Base-by-base conservation (phyloP, 495 filamentous ascomycete genomes). In the Aspergillus carlsbadensis region DNA sequence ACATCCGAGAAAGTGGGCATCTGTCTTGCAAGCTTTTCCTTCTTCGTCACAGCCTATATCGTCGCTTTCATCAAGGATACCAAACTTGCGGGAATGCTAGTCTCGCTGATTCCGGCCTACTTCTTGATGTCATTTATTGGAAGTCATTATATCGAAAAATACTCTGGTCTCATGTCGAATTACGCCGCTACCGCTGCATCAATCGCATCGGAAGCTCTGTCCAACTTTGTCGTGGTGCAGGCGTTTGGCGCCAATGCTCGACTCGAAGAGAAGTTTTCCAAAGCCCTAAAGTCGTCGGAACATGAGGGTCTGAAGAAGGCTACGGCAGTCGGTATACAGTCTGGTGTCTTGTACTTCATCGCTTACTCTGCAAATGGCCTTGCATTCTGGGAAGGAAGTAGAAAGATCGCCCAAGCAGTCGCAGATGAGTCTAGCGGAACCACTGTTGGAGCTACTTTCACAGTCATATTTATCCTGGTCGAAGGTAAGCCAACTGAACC, bases 1-100 rank as follows among this genome's bases (percentile, higher is more conserved):
- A 86, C 84, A 10, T 81, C 82, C 1, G 86, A 89, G 67, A 89
- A 89, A 61, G 84, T 85, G 13, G 85, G 84, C 29, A 79, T 87
- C 6, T 78, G 77, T 40, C 64, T 88, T 29, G 73, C 77, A 33
- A 81, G 78, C 34, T 57, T 85, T 10, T 77, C 81, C 11, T 87
- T 85, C 62, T 87, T 89, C 61, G 57, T 87, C 22, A 81, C 81
- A 1, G 78, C 83, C 3, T 89, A 86, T 57, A 72, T 86, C 37
- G 81, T 88, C 5, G 82, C 83, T 10, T 87, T 88, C 55, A 78
- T 84, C 62, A 85, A 83, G 63, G 70, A 84, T 45, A 69, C 70
- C 36, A 63, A 58, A 24, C 59, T 78, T 10, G 72, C 73, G 4
- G 72, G 63, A 1, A 71, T 71, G 62, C 56, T 78, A 2, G 63